Evolutionary conservation across 2,329 filamentous ascomycete species (phyloP).

Genomic region (Penicillium sp.): DNA sequence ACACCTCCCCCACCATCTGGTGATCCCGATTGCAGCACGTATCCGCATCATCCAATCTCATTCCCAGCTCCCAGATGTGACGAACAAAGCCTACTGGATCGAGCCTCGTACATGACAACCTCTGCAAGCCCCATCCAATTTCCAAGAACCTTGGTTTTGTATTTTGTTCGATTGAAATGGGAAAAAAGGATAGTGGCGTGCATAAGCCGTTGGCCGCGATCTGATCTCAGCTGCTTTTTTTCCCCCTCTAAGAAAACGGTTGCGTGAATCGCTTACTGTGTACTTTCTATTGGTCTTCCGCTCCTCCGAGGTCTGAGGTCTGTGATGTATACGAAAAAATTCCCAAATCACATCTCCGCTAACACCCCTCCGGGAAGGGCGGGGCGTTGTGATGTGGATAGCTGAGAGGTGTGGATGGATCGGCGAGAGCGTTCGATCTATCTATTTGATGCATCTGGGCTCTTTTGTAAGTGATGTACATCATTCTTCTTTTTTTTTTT

Average conservation of each 20-base stretch:
- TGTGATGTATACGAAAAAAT: conserved; percentile 1
- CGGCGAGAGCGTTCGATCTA: background rate
- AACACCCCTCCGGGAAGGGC: background rate
- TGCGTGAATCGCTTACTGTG: background rate
- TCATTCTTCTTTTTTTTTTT: background rate
- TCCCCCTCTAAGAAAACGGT: background rate
- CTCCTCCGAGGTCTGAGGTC: too few relatives aligned
- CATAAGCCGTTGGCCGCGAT: conserved; percentile 8
- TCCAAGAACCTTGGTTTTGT: background rate
- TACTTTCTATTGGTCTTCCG: background rate
- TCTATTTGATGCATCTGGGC: background rate
- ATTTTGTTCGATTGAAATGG: background rate
- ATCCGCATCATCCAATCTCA: background rate
- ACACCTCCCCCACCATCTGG: background rate
- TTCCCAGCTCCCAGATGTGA: background rate
- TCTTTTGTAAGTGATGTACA: background rate
- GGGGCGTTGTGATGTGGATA: background rate
- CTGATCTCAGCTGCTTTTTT: conserved; percentile 4
- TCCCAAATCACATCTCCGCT: background rate
- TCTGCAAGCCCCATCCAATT: background rate
- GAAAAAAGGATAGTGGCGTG: background rate
- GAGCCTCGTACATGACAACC: background rate
- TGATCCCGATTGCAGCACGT: background rate
- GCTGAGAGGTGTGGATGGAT: background rate
- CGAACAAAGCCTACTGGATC: background rate